Evolutionary conservation across 2,329 filamentous ascomycete genomes (phyloP).

Genomic region (Cercospora canescens): DNA sequence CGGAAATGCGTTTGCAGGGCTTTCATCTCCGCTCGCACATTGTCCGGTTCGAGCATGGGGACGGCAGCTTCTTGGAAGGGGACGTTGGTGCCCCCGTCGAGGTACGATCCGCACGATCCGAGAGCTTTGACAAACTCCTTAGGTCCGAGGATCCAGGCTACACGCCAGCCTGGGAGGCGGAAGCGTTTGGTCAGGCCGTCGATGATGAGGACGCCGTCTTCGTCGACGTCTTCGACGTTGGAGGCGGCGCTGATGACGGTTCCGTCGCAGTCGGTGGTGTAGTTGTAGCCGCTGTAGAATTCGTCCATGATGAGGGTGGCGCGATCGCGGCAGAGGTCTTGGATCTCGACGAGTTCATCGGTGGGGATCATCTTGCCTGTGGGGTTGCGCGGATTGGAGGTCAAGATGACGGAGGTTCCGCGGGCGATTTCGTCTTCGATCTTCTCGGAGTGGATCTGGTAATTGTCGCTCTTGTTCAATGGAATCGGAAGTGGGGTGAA

Average conservation of each 20-base stretch:
- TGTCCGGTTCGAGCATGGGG: slow-evolving; percentile 82
- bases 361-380: slow-evolving; percentile 85
- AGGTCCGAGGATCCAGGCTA: slow-evolving; percentile 87
- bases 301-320: slow-evolving; percentile 94
- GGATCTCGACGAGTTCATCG: slow-evolving; percentile 83
- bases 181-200: slow-evolving; percentile 97
- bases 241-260: slow-evolving; percentile 84
- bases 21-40: slow-evolving; percentile 82
- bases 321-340: slow-evolving; percentile 86
- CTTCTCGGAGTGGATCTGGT: slow-evolving; percentile 91
- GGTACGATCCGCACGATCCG: slow-evolving; percentile 87
- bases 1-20: slow-evolving; percentile 88
- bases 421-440: slow-evolving; percentile 65
- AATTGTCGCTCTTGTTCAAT: slow-evolving; percentile 79
- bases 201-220: slow-evolving; percentile 83
- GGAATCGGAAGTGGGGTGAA: slow-evolving; percentile 87
- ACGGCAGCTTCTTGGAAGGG: slow-evolving; percentile 94
- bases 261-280: slow-evolving; percentile 88
- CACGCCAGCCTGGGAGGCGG: slow-evolving; percentile 91
- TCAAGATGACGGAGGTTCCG: slow-evolving; percentile 72
- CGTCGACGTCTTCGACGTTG: slow-evolving; percentile 86
- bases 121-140: slow-evolving; percentile 97
- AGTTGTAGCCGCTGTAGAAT: slow-evolving; percentile 94
- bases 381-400: slow-evolving; percentile 92
- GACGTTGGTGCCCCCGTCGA: slow-evolving; percentile 91